Conservation (phyloP, 192 early-diverging fungal genomes). For the Thamnidium elegans region DNA sequence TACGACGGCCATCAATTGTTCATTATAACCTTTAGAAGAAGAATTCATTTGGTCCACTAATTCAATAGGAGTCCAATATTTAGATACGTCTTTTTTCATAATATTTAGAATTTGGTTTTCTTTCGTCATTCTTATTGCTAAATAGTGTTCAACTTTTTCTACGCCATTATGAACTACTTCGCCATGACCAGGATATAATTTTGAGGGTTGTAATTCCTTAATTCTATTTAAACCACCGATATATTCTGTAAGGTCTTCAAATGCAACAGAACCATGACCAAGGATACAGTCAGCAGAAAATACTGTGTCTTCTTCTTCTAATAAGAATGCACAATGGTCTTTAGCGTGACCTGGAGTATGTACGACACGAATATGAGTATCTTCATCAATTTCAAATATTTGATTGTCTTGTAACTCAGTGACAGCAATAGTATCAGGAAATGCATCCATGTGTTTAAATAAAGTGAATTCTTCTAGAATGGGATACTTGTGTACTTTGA, state of each 20-base stretch:
- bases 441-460: constrained; percentile 18
- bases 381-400: constrained; percentile 55
- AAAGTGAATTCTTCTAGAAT: background rate
- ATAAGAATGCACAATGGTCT: constrained; percentile 75
- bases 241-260: constrained; percentile 68
- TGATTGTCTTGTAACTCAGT: constrained; percentile 53
- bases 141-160: constrained; percentile 67
- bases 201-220: constrained; percentile 36
- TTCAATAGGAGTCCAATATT: background rate
- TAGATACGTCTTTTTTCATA: constrained; percentile 1
- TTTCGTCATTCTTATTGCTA: constrained; percentile 65
- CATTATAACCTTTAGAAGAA: background rate
- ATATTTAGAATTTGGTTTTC: constrained; percentile 67
- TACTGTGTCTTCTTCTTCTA: constrained; percentile 63
- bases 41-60: constrained; percentile 1
- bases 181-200: constrained; percentile 71
- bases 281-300: constrained; percentile 82
- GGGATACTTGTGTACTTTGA: constrained; percentile 20
- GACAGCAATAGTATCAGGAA: constrained; percentile 18
- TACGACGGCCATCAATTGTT: background rate
- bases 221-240: constrained; percentile 62
- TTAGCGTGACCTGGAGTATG: constrained; percentile 78
- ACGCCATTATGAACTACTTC: constrained; percentile 65
- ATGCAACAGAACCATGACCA: constrained; percentile 79
- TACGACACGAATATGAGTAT: constrained; percentile 56